Base-by-base conservation (phyloP, 768 basidiomycete genomes). In the Omphalotus guepiniiformis region DNA sequence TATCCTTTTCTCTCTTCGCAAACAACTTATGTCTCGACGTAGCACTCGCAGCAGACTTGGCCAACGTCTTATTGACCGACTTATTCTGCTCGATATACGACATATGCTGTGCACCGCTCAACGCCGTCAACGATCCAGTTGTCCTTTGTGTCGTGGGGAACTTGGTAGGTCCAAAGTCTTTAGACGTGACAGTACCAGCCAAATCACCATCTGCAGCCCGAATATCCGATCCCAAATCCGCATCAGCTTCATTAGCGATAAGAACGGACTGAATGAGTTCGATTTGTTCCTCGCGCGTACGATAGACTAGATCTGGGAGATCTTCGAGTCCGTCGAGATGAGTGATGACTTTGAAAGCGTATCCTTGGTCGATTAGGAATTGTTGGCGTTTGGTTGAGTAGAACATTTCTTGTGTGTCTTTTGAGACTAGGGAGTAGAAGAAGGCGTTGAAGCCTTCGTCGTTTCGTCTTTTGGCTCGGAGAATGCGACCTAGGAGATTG, bases 401-500 rank as follows among this genome's bases (percentile, higher is more conserved):
- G 68, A 85, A 99, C 93, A 98, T 98, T 69, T 98, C 96, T 60
- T 96, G 93, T 3, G 95, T 99, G 68, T 97, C 95, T 66, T 96
- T 96, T 21, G 94, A 97, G 27, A 99, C 96, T 6, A 99, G 82
- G 26, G 96, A 97, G 65, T 99, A 99, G 70, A 99, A 99, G 71
- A 98, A 99, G 19, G 96, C 96, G 54, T 99, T 99, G 72, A 99
- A 99, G 1, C 96, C 96, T 68, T 98, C 96, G 59, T 99, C 96
- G 60, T 99, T 99, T 53, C 96, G 78, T 50, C 96, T 80, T 66
- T 99, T 99, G 7, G 96, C 96, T 38, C 96, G 87, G 37, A 99
- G 70, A 58, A 99, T 99, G 38, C 96, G 93, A 12, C 93, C 93
- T 91, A 34, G 38, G 39, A 12, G 4, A 23, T 40, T 25, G 29